These are phyloP conservation scores for Suillus clintonianus DNA, from an alignment of 768 basidiomycete species.

Conservation along the genomic window DNA sequence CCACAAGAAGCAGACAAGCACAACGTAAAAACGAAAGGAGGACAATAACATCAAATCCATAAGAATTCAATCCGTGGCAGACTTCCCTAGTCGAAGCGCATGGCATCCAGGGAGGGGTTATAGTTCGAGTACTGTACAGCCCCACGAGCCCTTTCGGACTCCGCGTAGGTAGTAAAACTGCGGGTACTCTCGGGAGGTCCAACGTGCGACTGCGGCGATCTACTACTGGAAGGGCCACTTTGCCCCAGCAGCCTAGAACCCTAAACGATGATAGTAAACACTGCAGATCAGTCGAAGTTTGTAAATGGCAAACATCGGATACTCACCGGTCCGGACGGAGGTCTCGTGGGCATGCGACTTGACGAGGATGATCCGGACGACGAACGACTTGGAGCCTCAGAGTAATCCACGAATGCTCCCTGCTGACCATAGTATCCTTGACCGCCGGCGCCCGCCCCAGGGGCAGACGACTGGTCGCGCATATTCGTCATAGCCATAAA, in stretches of 20 bases:
- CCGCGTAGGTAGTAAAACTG: constrained; percentile 17
- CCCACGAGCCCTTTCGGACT: constrained; percentile 25
- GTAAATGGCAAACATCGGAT: neutral
- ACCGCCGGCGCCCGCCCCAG: constrained; percentile 20
- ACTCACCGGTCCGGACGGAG: constrained; percentile 30
- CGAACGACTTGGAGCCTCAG: constrained; percentile 31
- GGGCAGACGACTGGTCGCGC: constrained; percentile 25
- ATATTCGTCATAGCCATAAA: constrained; percentile 35
- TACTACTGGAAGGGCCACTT: constrained; percentile 8
- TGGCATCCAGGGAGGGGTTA: constrained; percentile 22
- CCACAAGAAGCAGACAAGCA: neutral
- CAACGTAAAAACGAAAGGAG: neutral
- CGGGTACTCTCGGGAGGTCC: constrained; percentile 15
- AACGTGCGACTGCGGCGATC: constrained; percentile 20
- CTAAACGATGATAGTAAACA: constrained; percentile 16
- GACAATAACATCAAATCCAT: neutral
- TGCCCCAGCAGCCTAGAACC: constrained; percentile 24
- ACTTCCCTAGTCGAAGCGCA: constrained; percentile 24
- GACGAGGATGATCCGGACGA: constrained; percentile 34
- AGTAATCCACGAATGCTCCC: constrained; percentile 19
- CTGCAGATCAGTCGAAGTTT: neutral
- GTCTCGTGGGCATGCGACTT: constrained; percentile 32
- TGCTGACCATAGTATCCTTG: constrained; percentile 26
- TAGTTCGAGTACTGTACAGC: constrained; percentile 21
- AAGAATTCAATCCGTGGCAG: constrained; percentile 1